A percentile compares a stretch with the other conserved stretches of the same genome.
These are phyloP conservation scores for Taphrina confusa DNA, from an alignment of 1,139 yeast species.

Conservation along the genomic window DNA sequence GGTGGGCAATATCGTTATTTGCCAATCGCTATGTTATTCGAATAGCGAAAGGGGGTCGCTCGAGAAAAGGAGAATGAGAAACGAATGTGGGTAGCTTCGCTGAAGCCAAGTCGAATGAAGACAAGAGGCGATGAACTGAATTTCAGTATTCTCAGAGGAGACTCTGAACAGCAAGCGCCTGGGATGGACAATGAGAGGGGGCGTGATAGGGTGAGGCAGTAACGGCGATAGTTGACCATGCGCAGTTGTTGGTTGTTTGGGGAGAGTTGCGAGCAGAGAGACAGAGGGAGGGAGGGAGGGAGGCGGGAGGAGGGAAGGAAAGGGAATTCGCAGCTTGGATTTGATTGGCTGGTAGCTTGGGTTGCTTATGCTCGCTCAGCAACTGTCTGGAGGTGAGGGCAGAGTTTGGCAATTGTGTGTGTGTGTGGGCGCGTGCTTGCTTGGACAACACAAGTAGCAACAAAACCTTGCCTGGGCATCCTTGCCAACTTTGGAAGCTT, in stretches of 20 bases:
- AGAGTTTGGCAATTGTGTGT: too few species aligned
- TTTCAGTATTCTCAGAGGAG: too few species aligned
- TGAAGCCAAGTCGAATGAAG: not conserved
- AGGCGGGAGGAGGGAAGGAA: not conserved
- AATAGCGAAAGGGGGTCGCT: constrained; percentile 2
- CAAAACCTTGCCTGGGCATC: too few species aligned
- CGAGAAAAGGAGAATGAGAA: not conserved
- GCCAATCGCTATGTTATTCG: constrained; percentile 13
- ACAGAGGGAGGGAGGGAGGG: not conserved
- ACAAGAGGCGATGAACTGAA: not conserved
- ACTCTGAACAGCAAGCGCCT: not conserved
- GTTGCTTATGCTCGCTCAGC: too few species aligned
- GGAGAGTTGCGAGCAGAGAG: not conserved
- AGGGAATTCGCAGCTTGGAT: too few species aligned
- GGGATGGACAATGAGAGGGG: not conserved
- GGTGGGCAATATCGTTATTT: too few species aligned
- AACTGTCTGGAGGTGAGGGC: too few species aligned
- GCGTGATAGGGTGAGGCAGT: not conserved
- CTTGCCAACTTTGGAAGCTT: too few species aligned
- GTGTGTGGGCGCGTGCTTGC: too few species aligned
- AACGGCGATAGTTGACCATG: not conserved
- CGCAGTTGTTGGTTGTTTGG: constrained; percentile 12
- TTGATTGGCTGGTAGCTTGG: too few species aligned
- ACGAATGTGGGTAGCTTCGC: constrained; percentile 9
- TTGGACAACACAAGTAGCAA: too few species aligned